Evolutionary conservation across 495 filamentous ascomycete genomes (phyloP).

Genomic region (Emericellopsis terricola): DNA sequence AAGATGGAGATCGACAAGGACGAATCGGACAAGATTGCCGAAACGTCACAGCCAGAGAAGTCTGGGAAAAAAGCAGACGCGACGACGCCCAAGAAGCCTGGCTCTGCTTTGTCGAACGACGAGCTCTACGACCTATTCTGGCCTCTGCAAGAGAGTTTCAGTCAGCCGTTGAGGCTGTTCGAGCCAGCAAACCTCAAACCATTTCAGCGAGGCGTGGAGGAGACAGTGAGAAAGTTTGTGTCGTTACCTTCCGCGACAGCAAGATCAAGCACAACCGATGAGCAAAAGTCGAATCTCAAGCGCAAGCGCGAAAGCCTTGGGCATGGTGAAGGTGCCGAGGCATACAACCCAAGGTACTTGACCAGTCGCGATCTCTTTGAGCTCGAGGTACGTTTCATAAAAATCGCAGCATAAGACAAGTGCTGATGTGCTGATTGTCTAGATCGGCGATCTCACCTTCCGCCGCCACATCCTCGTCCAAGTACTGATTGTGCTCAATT

Average conservation of each 20-base stretch:
- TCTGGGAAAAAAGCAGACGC: slow-evolving; percentile 19
- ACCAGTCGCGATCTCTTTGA: slow-evolving; percentile 91
- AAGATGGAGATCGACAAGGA: slow-evolving; percentile 39
- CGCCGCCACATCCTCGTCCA: slow-evolving; percentile 87
- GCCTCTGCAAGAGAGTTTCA: slow-evolving; percentile 80
- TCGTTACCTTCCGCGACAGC: slow-evolving; percentile 55
- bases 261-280: slow-evolving; percentile 21
- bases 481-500: slow-evolving; percentile 82
- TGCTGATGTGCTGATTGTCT: no score
- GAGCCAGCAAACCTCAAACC: slow-evolving; percentile 43
- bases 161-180: slow-evolving; percentile 71
- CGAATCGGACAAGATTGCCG: not conserved
- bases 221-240: slow-evolving; percentile 64
- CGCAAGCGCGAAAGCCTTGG: slow-evolving; percentile 49
- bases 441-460: slow-evolving; percentile 89
- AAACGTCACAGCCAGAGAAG: no score
- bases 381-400: slow-evolving; percentile 48
- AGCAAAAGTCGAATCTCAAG: slow-evolving; percentile 20
- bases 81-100: slow-evolving; percentile 28
- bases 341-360: slow-evolving; percentile 91
- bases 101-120: slow-evolving; percentile 40
- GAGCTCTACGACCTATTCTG: slow-evolving; percentile 84
- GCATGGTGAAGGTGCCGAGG: slow-evolving; percentile 43
- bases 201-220: slow-evolving; percentile 66
- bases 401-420: no score